Evolutionary conservation across 2,329 filamentous ascomycete species (phyloP).

Genomic region (Aspergillus sp.): DNA sequence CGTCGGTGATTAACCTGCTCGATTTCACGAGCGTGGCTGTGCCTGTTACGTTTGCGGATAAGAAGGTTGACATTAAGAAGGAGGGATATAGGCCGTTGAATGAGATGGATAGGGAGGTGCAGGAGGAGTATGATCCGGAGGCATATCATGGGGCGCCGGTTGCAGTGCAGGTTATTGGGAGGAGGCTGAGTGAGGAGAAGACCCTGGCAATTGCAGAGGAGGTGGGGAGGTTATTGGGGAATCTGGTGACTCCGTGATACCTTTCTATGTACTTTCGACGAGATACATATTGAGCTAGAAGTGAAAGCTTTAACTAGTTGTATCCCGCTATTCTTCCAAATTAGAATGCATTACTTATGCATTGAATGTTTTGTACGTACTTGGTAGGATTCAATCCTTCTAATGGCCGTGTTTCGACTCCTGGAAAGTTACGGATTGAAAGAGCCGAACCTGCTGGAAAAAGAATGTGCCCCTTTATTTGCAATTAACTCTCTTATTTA

Average conservation of each 20-base stretch:
- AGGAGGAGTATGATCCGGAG: constrained; percentile 41
- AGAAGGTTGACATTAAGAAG: not conserved
- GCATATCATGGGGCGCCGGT: constrained; percentile 40
- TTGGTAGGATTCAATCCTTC: no score
- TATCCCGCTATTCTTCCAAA: no score
- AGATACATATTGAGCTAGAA: no score
- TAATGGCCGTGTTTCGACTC: no score
- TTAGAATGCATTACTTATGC: no score
- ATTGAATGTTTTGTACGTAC: no score
- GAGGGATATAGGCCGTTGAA: constrained; percentile 17
- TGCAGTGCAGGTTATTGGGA: constrained; percentile 38
- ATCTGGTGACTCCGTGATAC: constrained; percentile 11
- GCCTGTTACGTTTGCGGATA: constrained; percentile 25
- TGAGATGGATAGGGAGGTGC: constrained; percentile 37
- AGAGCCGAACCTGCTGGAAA: no score
- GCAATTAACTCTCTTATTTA: constrained; percentile 2
- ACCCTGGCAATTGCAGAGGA: constrained; percentile 35
- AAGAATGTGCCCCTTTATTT: no score
- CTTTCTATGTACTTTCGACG: no score
- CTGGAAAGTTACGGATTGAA: no score
- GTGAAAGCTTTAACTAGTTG: no score
- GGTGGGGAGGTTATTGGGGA: constrained; percentile 26
- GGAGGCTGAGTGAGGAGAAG: constrained; percentile 41
- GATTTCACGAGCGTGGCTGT: constrained; percentile 40
- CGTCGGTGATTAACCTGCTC: constrained; percentile 31